Conservation (phyloP, 108 stramenopile genomes). For the Cyclotella sp. region DNA sequence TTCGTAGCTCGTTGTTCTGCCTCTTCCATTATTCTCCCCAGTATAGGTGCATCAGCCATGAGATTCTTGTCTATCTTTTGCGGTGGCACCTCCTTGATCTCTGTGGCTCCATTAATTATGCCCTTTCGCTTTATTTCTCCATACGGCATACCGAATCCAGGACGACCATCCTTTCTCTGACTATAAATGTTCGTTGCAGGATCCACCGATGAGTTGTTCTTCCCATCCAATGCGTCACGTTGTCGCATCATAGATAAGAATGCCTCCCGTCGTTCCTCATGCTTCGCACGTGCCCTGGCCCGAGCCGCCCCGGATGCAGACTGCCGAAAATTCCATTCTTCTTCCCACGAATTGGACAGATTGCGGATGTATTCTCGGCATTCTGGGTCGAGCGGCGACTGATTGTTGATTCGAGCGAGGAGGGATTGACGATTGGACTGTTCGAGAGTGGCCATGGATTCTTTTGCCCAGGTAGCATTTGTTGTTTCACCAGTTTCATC, state of each 20-base stretch:
- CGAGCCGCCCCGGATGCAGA: not conserved
- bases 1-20: too few species aligned
- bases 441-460: constrained; percentile 9
- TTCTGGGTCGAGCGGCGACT: not conserved
- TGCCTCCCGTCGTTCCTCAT: constrained; percentile 7
- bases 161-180: not conserved
- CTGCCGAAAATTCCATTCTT: constrained; percentile 10
- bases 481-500: not conserved
- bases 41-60: too few species aligned
- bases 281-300: not conserved
- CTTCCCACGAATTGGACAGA: not conserved
- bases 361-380: not conserved
- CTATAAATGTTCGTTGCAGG: not conserved
- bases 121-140: not conserved
- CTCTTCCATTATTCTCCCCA: too few species aligned
- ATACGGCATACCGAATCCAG: constrained; percentile 16
- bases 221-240: not conserved
- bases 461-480: not conserved
- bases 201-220: not conserved
- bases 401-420: not conserved
- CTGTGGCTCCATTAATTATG: not conserved
- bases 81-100: not conserved
- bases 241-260: not conserved
- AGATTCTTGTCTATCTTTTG: not conserved
- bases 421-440: constrained; percentile 4